Evolutionary conservation across 768 basidiomycete species (phyloP).

Genomic region (Podaxis pistillaris): DNA sequence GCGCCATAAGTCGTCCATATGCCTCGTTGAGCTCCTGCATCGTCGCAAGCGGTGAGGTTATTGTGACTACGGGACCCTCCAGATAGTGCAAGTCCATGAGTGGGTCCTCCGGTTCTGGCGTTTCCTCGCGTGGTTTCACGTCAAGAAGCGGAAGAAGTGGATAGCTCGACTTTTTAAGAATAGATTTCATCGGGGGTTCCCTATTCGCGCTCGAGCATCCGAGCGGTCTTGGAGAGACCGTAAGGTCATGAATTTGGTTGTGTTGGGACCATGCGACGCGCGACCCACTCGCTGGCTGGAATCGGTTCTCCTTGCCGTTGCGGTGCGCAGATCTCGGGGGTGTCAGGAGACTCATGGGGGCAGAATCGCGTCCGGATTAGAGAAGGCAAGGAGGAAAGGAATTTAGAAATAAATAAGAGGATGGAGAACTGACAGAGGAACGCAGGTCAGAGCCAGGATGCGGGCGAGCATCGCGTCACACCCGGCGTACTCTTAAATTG

Average conservation of each 20-base stretch:
- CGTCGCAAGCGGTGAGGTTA: slow-evolving; percentile 47
- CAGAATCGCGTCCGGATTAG: slow-evolving; percentile 10
- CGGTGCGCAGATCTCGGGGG: slow-evolving; percentile 60
- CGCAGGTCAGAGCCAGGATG: slow-evolving; percentile 18
- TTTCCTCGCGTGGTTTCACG: slow-evolving; percentile 50
- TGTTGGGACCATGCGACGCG: slow-evolving; percentile 53
- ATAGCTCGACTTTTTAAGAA: slow-evolving; percentile 25
- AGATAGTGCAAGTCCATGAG: slow-evolving; percentile 64
- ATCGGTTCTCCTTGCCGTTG: slow-evolving; percentile 41
- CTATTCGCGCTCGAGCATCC: slow-evolving; percentile 19
- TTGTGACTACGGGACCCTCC: slow-evolving; percentile 57
- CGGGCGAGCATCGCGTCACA: slow-evolving; percentile 14
- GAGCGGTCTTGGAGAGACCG: slow-evolving; percentile 24
- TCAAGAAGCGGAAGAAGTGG: slow-evolving; percentile 15
- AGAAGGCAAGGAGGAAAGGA: slow-evolving; percentile 15
- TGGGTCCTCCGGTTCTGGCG: slow-evolving; percentile 76
- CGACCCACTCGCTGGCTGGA: slow-evolving; percentile 17
- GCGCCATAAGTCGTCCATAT: slow-evolving; percentile 67
- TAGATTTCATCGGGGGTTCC: slow-evolving; percentile 28
- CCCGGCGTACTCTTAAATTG: slow-evolving; percentile 21
- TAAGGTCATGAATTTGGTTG: slow-evolving; percentile 45
- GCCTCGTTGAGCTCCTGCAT: slow-evolving; percentile 67
- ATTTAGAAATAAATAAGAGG: slow-evolving; percentile 17
- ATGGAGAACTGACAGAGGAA: slow-evolving; percentile 3
- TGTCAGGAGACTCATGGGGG: slow-evolving; percentile 51